Conservation (phyloP, 2,329 filamentous ascomycete genomes). For the Epichloe hybrida region DNA sequence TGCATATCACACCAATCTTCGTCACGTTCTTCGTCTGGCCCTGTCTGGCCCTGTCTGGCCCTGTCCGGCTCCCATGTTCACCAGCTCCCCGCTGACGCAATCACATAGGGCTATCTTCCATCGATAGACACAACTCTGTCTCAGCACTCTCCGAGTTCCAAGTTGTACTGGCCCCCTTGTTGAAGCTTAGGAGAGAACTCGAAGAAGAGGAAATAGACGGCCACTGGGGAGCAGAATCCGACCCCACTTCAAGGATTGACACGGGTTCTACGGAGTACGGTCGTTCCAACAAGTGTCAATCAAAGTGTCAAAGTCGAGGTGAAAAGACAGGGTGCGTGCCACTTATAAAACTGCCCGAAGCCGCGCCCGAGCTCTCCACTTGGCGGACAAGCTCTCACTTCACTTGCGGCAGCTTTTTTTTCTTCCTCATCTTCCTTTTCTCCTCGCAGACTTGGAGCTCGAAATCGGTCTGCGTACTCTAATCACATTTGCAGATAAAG, state of each 20-base stretch:
- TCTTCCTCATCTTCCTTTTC: not conserved
- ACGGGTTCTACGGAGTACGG: not conserved
- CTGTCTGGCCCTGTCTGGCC: not conserved
- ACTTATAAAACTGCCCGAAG: slow-evolving; percentile 2
- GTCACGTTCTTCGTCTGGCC: not conserved
- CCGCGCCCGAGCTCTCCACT: slow-evolving; percentile 3
- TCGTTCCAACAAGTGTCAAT: not conserved
- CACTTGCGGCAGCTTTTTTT: not conserved
- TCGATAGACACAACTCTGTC: not conserved
- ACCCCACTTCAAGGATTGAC: not conserved
- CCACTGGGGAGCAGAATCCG: not conserved
- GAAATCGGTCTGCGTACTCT: not conserved
- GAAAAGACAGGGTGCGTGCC: not conserved
- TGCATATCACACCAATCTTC: not conserved
- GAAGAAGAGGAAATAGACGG: not conserved
- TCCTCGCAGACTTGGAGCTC: not conserved
- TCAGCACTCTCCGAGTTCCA: not conserved
- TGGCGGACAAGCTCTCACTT: not conserved
- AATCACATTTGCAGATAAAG: not conserved
- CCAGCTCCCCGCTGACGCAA: not conserved
- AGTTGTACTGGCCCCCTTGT: not conserved
- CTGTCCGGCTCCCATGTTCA: not conserved
- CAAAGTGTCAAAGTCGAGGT: not conserved
- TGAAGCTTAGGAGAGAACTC: not conserved
- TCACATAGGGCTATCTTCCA: not conserved